Conservation (phyloP, 306 rosid genomes). For the Malus orientalis region DNA sequence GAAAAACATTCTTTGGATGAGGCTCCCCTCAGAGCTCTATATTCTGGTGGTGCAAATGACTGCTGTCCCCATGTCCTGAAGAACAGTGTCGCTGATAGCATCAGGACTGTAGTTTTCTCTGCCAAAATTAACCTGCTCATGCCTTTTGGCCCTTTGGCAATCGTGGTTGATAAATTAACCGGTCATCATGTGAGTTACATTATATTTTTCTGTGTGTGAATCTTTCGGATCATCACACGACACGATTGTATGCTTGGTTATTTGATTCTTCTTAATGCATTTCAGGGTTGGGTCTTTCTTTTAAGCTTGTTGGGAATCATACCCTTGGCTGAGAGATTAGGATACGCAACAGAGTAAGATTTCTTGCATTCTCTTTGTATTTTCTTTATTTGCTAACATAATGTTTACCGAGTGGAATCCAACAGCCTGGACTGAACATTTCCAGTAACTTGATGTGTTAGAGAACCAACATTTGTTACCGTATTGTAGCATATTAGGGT, state of each 20-base stretch:
- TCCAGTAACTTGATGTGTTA: background rate
- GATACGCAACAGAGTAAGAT: constrained; percentile 45
- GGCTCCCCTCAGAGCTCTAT: constrained; percentile 6
- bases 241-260: background rate
- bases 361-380: background rate
- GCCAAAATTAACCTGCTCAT: constrained; percentile 39
- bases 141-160: constrained; percentile 44
- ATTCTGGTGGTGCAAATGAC: constrained; percentile 17
- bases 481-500: background rate
- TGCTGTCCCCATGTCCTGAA: constrained; percentile 10
- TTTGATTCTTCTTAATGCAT: constrained; percentile 1
- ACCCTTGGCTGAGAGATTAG: constrained; percentile 49
- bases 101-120: constrained; percentile 38
- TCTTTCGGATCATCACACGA: background rate
- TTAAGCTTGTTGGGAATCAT: constrained; percentile 44
- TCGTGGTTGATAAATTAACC: constrained; percentile 24
- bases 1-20: constrained; percentile 23
- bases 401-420: background rate
- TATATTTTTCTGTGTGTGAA: background rate
- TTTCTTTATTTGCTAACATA: background rate
- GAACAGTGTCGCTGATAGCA: constrained; percentile 31
- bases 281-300: constrained; percentile 47
- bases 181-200: constrained; percentile 41
- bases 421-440: background rate
- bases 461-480: background rate